phyloP scores from a whole-genome alignment of 768 basidiomycete genomes.

The Boletus barrowsii region DNA sequence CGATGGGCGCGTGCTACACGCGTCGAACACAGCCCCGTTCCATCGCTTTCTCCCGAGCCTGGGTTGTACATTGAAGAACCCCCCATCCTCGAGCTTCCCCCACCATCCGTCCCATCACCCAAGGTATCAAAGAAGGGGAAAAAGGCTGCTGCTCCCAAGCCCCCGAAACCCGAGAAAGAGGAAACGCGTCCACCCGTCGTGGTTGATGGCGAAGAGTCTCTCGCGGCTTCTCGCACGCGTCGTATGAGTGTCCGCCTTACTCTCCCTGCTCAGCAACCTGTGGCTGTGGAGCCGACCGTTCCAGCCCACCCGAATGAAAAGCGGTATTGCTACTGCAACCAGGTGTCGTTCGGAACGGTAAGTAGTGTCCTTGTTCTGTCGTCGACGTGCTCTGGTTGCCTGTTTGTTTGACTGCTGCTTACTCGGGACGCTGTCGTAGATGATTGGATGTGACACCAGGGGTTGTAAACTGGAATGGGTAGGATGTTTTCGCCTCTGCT shows the following conservation, averaged over 20 bases:
- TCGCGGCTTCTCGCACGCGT: slow-evolving; percentile 15
- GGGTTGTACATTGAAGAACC: slow-evolving; percentile 18
- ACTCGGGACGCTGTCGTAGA: slow-evolving; percentile 38
- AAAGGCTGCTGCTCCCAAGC: slow-evolving; percentile 15
- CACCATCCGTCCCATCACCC: slow-evolving; percentile 9
- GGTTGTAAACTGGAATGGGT: slow-evolving; percentile 83
- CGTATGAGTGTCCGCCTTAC: slow-evolving; percentile 33
- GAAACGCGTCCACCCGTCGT: slow-evolving; percentile 8
- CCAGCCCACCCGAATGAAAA: slow-evolving; percentile 46
- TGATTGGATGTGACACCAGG: slow-evolving; percentile 82
- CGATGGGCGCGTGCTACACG: slow-evolving; percentile 47
- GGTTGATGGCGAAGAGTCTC: slow-evolving; percentile 9
- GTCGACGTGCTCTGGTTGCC: neutral
- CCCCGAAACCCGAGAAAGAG: slow-evolving; percentile 17
- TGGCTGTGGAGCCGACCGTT: slow-evolving; percentile 14
- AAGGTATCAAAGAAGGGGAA: slow-evolving; percentile 23
- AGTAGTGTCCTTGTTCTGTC: slow-evolving; percentile 19
- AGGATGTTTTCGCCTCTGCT: slow-evolving; percentile 28
- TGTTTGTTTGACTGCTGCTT: neutral
- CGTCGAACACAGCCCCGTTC: slow-evolving; percentile 42
- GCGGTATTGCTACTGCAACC: slow-evolving; percentile 79
- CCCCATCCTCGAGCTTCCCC: slow-evolving; percentile 5
- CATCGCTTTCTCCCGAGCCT: slow-evolving; percentile 32
- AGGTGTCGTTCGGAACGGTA: slow-evolving; percentile 78
- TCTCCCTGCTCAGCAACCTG: slow-evolving; percentile 31